Conservation (phyloP, 2,329 filamentous ascomycete genomes). For the Ophiognomonia clavigignenti-juglandacearum region DNA sequence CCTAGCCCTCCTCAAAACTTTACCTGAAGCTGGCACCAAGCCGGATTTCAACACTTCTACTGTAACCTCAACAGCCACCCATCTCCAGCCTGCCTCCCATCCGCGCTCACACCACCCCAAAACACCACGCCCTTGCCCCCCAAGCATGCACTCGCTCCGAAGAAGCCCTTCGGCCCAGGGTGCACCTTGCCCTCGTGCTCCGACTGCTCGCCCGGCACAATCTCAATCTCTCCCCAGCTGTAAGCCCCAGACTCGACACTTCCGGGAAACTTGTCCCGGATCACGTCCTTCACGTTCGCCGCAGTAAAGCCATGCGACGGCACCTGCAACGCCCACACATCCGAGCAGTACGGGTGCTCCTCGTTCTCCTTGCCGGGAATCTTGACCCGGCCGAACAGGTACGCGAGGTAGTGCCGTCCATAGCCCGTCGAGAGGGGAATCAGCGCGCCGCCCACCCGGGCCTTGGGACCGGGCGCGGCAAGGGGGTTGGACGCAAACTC, state of each 20-base stretch:
- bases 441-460: slow-evolving; percentile 37
- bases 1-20: too few relatives aligned
- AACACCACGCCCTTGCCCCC: slow-evolving; percentile 42
- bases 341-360: slow-evolving; percentile 26
- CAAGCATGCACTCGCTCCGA: slow-evolving; percentile 34
- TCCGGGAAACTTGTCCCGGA: slow-evolving; percentile 35
- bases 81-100: slow-evolving; percentile 33
- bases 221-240: slow-evolving; percentile 45
- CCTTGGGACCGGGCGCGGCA: slow-evolving; percentile 32
- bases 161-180: slow-evolving; percentile 34
- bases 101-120: slow-evolving; percentile 46
- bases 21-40: too few relatives aligned
- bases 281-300: slow-evolving; percentile 45
- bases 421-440: slow-evolving; percentile 44
- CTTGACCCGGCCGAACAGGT: slow-evolving; percentile 38
- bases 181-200: slow-evolving; percentile 37
- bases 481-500: slow-evolving; percentile 32
- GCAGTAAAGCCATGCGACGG: slow-evolving; percentile 39
- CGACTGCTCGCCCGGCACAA: slow-evolving; percentile 37
- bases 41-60: not conserved
- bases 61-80: slow-evolving; percentile 32
- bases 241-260: slow-evolving; percentile 39
- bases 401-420: slow-evolving; percentile 46
- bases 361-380: slow-evolving; percentile 11
- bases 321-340: slow-evolving; percentile 50